Conservation (phyloP, 768 basidiomycete species). For the Rhizopogon roseolus region DNA sequence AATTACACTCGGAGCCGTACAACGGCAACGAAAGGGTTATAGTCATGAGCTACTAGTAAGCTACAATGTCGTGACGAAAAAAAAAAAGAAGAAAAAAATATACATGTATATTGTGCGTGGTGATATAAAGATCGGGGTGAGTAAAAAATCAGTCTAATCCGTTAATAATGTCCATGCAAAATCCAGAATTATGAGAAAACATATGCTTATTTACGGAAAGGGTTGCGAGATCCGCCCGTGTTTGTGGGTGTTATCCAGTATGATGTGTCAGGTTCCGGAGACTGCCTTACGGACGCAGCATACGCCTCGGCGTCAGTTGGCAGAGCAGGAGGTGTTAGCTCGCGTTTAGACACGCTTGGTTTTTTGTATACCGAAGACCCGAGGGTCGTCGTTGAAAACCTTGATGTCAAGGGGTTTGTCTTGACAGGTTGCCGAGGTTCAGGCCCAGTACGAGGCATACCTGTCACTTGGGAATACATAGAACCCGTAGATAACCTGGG, state of each 20-base stretch:
- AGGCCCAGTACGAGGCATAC: conserved; percentile 52
- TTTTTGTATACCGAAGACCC: conserved; percentile 31
- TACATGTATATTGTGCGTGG: conserved; percentile 7
- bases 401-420: conserved; percentile 37
- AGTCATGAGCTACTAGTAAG: background rate
- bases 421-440: conserved; percentile 74
- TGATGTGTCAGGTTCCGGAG: conserved; percentile 29
- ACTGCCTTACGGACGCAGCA: conserved; percentile 41
- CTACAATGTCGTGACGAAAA: conserved; percentile 8
- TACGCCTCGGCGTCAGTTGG: conserved; percentile 60
- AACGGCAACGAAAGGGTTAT: conserved; percentile 6
- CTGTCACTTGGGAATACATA: conserved; percentile 68
- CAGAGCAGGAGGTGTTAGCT: conserved; percentile 21
- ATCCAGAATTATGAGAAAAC: conserved; percentile 3
- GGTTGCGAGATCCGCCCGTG: conserved; percentile 49
- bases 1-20: conserved; percentile 20
- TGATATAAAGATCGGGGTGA: conserved; percentile 5
- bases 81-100: conserved; percentile 9
- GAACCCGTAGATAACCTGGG: conserved; percentile 43
- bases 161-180: conserved; percentile 17
- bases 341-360: conserved; percentile 24
- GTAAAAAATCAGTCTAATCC: conserved; percentile 16
- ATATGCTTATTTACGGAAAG: conserved; percentile 40
- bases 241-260: conserved; percentile 37
- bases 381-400: conserved; percentile 45